phyloP scores from a whole-genome alignment of 1,284 basidiomycete species.

The Cutaneotrichosporon cutaneum region DNA sequence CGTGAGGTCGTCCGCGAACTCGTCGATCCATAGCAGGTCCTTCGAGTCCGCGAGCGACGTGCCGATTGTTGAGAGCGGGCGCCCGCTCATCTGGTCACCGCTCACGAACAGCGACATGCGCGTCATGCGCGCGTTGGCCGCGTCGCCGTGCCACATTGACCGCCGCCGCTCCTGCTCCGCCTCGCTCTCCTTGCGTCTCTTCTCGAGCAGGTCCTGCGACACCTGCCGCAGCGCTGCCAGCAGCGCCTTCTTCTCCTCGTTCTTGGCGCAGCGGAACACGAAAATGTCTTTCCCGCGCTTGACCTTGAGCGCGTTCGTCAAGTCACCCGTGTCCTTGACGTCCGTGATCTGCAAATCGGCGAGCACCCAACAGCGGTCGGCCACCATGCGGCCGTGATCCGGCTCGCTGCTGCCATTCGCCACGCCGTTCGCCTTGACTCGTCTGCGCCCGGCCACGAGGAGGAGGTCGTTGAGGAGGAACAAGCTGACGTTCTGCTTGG shows the following conservation, averaged over 20 bases:
- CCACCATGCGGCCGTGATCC: conserved; percentile 69
- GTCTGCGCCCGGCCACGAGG: conserved; percentile 69
- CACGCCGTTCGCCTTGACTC: conserved; percentile 33
- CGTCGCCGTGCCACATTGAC: conserved; percentile 70
- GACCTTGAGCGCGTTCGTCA: conserved; percentile 96
- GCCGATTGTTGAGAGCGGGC: conserved; percentile 64
- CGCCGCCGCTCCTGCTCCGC: conserved; percentile 83
- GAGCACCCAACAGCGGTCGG: conserved; percentile 87
- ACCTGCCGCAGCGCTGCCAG: conserved; percentile 84
- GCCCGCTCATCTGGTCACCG: conserved; percentile 36
- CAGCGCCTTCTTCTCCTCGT: conserved; percentile 81
- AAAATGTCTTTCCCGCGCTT: conserved; percentile 88
- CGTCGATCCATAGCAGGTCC: conserved; percentile 79
- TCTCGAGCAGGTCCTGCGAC: conserved; percentile 83
- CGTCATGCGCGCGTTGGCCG: conserved; percentile 17
- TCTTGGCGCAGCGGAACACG: conserved; percentile 81
- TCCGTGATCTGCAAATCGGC: conserved; percentile 92
- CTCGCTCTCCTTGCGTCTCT: conserved; percentile 85
- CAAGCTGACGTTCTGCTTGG: conserved; percentile 80
- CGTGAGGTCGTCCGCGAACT: conserved; percentile 86
- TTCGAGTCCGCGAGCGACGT: conserved; percentile 60
- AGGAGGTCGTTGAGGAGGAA: conserved; percentile 90
- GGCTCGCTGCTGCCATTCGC: conserved; percentile 52
- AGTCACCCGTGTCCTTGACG: conserved; percentile 87
- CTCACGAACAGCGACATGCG: conserved; percentile 26